phyloP scores from a whole-genome alignment of 2,329 filamentous ascomycete species.

The Biscogniauxia marginata region DNA sequence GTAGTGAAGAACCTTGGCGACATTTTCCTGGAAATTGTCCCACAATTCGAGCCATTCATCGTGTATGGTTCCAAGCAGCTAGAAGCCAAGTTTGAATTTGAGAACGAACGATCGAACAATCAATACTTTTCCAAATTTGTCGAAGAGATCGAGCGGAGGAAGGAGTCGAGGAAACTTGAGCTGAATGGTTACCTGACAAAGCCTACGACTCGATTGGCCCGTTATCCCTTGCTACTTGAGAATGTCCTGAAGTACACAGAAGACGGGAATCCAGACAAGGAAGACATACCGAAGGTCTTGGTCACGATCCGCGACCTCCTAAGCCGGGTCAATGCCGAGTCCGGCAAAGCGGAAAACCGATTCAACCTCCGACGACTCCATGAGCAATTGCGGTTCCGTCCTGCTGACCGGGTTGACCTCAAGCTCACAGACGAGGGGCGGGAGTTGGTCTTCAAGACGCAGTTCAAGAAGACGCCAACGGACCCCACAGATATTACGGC shows the following conservation, averaged over 20 bases:
- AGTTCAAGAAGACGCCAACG: constrained; percentile 87
- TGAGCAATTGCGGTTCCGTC: constrained; percentile 85
- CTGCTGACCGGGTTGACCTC: constrained; percentile 87
- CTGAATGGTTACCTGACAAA: constrained; percentile 98
- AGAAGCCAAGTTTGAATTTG: constrained; percentile 96
- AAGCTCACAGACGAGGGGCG: constrained; percentile 92
- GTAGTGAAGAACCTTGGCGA: constrained; percentile 90
- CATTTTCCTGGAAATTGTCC: constrained; percentile 89
- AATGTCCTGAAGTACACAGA: constrained; percentile 90
- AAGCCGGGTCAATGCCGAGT: constrained; percentile 87
- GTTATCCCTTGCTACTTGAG: constrained; percentile 89
- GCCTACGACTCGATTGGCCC: constrained; percentile 88
- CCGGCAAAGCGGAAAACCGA: constrained; percentile 94
- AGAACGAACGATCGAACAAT: constrained; percentile 89
- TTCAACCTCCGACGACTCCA: constrained; percentile 94
- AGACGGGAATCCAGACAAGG: constrained; percentile 83
- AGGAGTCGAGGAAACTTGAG: constrained; percentile 94
- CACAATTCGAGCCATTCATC: constrained; percentile 93
- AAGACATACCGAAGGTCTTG: constrained; percentile 89
- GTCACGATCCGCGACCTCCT: constrained; percentile 83
- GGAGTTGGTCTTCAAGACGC: constrained; percentile 91
- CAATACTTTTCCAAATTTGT: constrained; percentile 85
- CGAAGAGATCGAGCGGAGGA: constrained; percentile 91
- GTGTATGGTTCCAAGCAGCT: constrained; percentile 93
- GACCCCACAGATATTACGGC: constrained; percentile 89